Evolutionary conservation across 306 rosid species (phyloP), one percentile per base, ranked within the genome.

Genomic region (Rosa lucieae): DNA sequence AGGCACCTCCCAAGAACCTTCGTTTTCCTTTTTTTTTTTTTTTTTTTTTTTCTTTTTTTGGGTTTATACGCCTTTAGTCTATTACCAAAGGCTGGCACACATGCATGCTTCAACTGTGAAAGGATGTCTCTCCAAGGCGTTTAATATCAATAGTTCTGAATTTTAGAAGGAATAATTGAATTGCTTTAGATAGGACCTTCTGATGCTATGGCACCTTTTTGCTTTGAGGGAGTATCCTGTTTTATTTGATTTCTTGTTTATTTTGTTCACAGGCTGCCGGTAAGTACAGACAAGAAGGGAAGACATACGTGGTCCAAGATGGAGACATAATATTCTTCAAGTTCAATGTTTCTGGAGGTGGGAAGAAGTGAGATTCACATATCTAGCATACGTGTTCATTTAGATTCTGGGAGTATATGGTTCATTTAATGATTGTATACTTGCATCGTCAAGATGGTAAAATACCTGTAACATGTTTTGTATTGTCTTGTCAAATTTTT

Each of bases 271-370:
- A 93, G 98, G 98, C 98, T 67, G 92, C 89, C 67, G 97, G 98
- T 62, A 96, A 91, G 86, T 96, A 96, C 84, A 93, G 82, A 76
- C 99, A 93, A 77, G 99, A 96, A 79, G 99, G 99, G 6, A 96
- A 96, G 86, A 93, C 98, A 0, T 96, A 93, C 59, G 91, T 93
- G 72, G 98, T 96, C 70, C 98, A 91, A 88, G 99, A 96, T 82
- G 99, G 89, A 26, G 99, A 93, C 83, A 53, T 96, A 3, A 93
- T 93, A 83, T 91, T 96, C 82, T 96, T 96, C 82, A 96, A 96
- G 87, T 96, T 96, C 63, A 96, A 96, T 46, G 97, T 96, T 66
- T 96, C 99, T 29, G 98, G 99, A 12, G 98, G 99, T 47, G 99
- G 99, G 8, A 93, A 96, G 88, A 96, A 96, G 89, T 96, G 86